Evolutionary conservation across 495 filamentous ascomycete species (phyloP), one percentile per base, ranked within the genome.

Genomic region (Aspergillus olivimuriae): DNA sequence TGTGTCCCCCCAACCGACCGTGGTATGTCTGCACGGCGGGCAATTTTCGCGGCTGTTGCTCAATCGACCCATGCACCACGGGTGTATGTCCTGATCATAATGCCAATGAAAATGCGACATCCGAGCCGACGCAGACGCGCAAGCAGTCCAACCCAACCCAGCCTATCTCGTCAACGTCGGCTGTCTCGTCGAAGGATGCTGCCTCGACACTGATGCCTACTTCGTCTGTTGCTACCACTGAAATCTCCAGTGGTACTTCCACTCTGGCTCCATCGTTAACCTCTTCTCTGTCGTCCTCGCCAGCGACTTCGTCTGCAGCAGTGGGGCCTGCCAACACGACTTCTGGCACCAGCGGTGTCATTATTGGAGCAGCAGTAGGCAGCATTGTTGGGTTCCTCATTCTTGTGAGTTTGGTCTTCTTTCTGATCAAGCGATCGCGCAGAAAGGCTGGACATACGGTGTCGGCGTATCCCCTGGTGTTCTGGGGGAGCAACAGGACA

Each of bases 41-140:
- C 0, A 17, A 39, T 28, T 69, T 53, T 41, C 43, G 24, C n/a
- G 68, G 66, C 26, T 71, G 68, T 46, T 71, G 68, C 35, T 63
- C 62, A 10, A 56, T 46, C 14, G 52, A 69, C 42, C 64, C 68
- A 14, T 69, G 68, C 40, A 53, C 44, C 4, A 41, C 39, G 23
- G 64, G 62, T 2, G 32, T 62, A 6, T 71, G 68, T 55, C 54
- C 58, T 7, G 64, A 62, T 26, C 50, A 59, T n/a, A n/a, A n/a
- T n/a, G n/a, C n/a, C 22, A 31, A 48, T 32, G 24, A 40, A 33
- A 26, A 43, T 21, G 18, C 24, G 6, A 41, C 21, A 14, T 36
- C 31, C 3, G 40, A 12, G 9, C 43, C 15, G 10, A 38, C 43
- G 11, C 43, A 26, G 10, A 8, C 44, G 16, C 40, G 24, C 11